Conservation (phyloP, 257 asterid species). For the Gentiana straminea region DNA sequence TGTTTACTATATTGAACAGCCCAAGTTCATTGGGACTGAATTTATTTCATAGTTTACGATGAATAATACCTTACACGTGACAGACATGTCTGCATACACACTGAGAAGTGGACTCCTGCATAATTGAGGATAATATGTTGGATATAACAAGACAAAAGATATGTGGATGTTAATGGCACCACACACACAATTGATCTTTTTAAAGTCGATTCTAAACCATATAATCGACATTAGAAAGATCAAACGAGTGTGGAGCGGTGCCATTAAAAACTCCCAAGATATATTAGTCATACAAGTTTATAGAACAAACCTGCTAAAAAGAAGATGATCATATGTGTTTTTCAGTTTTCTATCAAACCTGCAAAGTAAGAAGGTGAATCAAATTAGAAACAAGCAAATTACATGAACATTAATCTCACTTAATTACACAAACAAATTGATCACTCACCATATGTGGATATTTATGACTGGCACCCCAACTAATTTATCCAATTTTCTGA, state of each 20-base stretch:
- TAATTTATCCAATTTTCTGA: constrained; percentile 66
- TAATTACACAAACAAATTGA: background rate
- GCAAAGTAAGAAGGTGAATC: constrained; percentile 16
- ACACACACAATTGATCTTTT: no score
- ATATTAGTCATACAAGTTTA: background rate
- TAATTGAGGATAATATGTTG: constrained; percentile 6
- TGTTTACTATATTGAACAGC: background rate
- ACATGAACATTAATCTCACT: background rate
- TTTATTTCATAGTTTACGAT: background rate
- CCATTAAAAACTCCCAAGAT: no score
- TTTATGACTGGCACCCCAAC: constrained; percentile 97
- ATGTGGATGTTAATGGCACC: no score
- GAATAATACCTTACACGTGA: constrained; percentile 87
- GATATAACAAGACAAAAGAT: no score
- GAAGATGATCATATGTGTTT: constrained; percentile 82
- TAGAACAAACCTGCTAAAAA: constrained; percentile 72
- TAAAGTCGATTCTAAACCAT: no score
- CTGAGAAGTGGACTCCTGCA: constrained; percentile 96
- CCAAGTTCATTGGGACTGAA: background rate
- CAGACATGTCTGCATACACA: constrained; percentile 99
- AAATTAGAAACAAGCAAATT: background rate
- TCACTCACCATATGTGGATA: constrained; percentile 79
- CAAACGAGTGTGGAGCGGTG: no score
- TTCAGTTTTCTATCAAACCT: constrained; percentile 96
- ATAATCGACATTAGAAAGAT: no score